Conservation (phyloP, 108 stramenopile genomes). For the Fragilaria crotonensis region DNA sequence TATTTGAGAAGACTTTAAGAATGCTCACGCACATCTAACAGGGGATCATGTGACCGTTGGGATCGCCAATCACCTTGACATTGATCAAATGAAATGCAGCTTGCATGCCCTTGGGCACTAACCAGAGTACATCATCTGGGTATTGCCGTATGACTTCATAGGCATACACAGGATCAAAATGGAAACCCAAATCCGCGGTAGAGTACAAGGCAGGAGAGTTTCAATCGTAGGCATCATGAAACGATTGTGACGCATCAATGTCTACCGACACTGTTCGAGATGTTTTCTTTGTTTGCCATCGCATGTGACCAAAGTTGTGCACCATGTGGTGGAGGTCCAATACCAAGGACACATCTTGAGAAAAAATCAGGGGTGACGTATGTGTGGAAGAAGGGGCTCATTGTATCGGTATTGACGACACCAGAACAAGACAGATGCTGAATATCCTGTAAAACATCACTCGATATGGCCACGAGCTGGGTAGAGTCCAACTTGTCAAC, state of each 20-base stretch:
- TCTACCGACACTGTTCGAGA: slow-evolving; percentile 44
- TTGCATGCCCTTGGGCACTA: slow-evolving; percentile 14
- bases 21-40: too few species aligned
- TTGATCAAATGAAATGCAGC: slow-evolving; percentile 58
- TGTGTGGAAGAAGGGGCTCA: slow-evolving; percentile 33
- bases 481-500: neutral
- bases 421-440: slow-evolving; percentile 10
- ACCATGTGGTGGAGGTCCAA: slow-evolving; percentile 48
- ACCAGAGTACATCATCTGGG: slow-evolving; percentile 25
- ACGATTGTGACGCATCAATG: slow-evolving; percentile 51
- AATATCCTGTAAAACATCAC: neutral
- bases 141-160: slow-evolving; percentile 28
- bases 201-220: slow-evolving; percentile 19
- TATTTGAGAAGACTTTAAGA: too few species aligned
- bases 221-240: slow-evolving; percentile 27
- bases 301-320: slow-evolving; percentile 63
- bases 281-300: slow-evolving; percentile 25
- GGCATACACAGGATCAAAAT: slow-evolving; percentile 68
- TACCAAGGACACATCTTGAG: neutral
- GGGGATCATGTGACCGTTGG: slow-evolving; percentile 37
- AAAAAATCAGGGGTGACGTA: slow-evolving; percentile 29
- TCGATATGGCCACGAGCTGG: neutral
- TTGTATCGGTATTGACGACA: slow-evolving; percentile 16
- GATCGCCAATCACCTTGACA: slow-evolving; percentile 24
- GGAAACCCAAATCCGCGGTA: slow-evolving; percentile 50